Base-by-base conservation (phyloP, 257 asterid species). In the Nicotiana benthamiana region DNA sequence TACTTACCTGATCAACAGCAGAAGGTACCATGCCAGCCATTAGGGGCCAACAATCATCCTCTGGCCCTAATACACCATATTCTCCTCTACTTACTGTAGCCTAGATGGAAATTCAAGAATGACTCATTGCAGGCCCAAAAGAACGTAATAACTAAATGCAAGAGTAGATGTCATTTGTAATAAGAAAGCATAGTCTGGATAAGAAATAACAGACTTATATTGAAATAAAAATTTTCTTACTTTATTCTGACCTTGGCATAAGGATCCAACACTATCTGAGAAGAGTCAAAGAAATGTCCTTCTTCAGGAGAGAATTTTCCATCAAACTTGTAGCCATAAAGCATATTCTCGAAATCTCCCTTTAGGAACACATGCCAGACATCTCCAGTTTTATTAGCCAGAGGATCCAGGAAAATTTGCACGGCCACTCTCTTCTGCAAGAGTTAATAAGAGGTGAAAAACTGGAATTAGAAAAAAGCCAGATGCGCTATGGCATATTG, bases 361-460 rank as follows among this genome's bases (percentile, higher is more conserved):
- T 89, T 90, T 84, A 96, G 79, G 82, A 92, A 90, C 36, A 92
- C 91, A 68, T 96, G 99, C 99, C 99, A 96, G 54, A 94, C 94
- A 82, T 92, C 99, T 84, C 99, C 99, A 24, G 99, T 96, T 88
- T 79, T 96, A 81, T 96, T 92, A 57, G 83, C 91, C 77, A 86
- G 65, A 20, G 96, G 97, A 88, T 89, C 86, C 64, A 95, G 84
- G 79, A 66, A 79, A 62, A 94, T 92, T 87, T 94, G 87, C 89
- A 91, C 93, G 11, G 90, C 87, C 90, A 94, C 97, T 82, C 90
- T 94, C 83, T 89, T 89, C 99, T 95, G 96, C 88, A 87, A 54
- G 62, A 76, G 68, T 34, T 51, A 77, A 75, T 12, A 57, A 27
- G 40, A 32, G 22, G 46, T 75, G 48, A 62, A 43, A 82, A 79